Base-by-base conservation (phyloP, 78 protist species). In the Polysphondylium violaceum region DNA sequence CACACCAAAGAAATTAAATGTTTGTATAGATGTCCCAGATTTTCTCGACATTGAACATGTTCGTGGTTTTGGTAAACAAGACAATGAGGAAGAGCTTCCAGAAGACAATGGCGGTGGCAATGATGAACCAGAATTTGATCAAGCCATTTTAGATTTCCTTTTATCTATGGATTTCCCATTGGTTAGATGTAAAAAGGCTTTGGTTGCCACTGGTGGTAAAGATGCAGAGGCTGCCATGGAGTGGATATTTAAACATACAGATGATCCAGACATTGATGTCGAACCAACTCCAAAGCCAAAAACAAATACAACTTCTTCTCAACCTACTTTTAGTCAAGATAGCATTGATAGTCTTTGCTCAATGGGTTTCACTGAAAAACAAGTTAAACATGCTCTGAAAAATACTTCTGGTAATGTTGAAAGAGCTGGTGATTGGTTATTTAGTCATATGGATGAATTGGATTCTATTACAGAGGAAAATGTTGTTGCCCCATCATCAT, bases 351-450 rank as follows among this genome's bases (percentile, higher is more conserved):
- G 50, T 83, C 55, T 95, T 31, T 35, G 38, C 9, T 29, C 71
- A 7, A 96, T 96, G 97, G 97, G 97, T 29, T 96, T 96, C 61
- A 59, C 75, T 23, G 55, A 19, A 6, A 6, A 74, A 1, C 97
- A 95, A 76, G 92, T 93, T 2, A 35, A 69, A 44, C 69, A 51
- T 40, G 96, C 96, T 11, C 94, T 96, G 4, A 35, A 50, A 51
- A 23, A 29, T 17, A 95, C 98, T 23, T 67, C 31, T 14, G 58
- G 67, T 73, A 76, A 93, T 81, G 68, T 92, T 25, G 98, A 97
- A 58, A 74, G 98, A 31, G 98, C 98, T 14, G 95, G 85, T 0
- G 98, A 97, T 55, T 97, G 98, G 98, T 68, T 97, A 59, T 92
- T 97, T 68, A 35, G 63, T 43, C 96, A 96, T 44, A 31, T 64